phyloP scores from a whole-genome alignment of 2,329 filamentous ascomycete genomes.

The Talaromyces sp. region DNA sequence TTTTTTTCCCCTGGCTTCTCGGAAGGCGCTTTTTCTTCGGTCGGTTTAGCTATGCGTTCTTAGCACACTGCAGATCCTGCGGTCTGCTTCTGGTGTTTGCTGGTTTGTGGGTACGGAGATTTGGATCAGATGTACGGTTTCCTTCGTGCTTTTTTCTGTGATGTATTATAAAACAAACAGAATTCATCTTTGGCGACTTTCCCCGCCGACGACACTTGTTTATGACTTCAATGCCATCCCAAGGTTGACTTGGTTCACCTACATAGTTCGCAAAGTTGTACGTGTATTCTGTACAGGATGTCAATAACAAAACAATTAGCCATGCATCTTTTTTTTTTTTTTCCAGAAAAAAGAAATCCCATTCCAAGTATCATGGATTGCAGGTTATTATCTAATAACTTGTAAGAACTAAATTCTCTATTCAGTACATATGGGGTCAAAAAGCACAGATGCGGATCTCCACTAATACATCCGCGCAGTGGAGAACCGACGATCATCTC shows the following conservation, averaged over 20 bases:
- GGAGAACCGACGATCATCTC: conserved; percentile 14
- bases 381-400: too few relatives aligned
- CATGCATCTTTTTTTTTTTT: too few relatives aligned
- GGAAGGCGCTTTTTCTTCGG: conserved; percentile 18
- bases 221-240: background rate
- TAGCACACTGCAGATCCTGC: conserved; percentile 15
- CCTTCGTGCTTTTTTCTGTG: conserved; percentile 9
- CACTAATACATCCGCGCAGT: background rate
- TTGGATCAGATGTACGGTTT: conserved; percentile 17
- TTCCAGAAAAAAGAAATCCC: too few relatives aligned
- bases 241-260: too few relatives aligned
- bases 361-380: too few relatives aligned
- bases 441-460: background rate
- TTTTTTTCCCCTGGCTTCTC: conserved; percentile 4
- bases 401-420: too few relatives aligned
- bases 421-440: too few relatives aligned
- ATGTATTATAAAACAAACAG: conserved; percentile 15
- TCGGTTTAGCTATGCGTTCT: conserved; percentile 12
- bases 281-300: too few relatives aligned
- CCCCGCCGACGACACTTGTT: background rate
- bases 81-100: conserved; percentile 18
- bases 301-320: too few relatives aligned
- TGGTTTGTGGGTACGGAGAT: conserved; percentile 20
- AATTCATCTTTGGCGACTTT: background rate
- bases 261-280: too few relatives aligned